A percentile compares a stretch with the other conserved stretches of the same genome.
phyloP scores from a whole-genome alignment of 306 rosid genomes.

The Lathyrus tuberosus region DNA sequence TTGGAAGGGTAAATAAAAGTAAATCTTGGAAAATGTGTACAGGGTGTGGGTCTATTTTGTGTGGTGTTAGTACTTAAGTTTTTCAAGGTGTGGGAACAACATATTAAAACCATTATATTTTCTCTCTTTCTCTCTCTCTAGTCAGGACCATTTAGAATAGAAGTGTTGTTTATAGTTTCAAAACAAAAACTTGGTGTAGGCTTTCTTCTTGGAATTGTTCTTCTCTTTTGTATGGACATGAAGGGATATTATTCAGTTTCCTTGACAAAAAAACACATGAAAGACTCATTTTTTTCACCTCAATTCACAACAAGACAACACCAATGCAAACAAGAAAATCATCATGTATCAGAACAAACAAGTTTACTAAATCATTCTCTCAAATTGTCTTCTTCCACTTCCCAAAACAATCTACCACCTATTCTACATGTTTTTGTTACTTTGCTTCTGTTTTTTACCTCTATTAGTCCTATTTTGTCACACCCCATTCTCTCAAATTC shows the following conservation, averaged over 20 bases:
- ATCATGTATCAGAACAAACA: conserved; percentile 52
- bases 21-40: conserved; percentile 43
- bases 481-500: conserved; percentile 47
- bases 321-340: conserved; percentile 62
- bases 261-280: conserved; percentile 59
- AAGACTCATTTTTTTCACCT: conserved; percentile 45
- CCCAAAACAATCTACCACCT: conserved; percentile 39
- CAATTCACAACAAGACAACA: conserved; percentile 70
- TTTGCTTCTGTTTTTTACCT: conserved; percentile 60
- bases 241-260: conserved; percentile 59
- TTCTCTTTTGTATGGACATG: conserved; percentile 72
- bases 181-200: conserved; percentile 36
- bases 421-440: conserved; percentile 60
- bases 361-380: conserved; percentile 52
- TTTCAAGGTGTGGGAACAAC: conserved; percentile 54
- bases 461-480: conserved; percentile 56
- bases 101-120: conserved; percentile 45
- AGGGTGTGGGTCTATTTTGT: conserved; percentile 47
- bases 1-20: conserved; percentile 35
- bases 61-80: conserved; percentile 43
- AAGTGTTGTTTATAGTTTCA: conserved; percentile 54
- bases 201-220: conserved; percentile 47
- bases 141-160: conserved; percentile 35
- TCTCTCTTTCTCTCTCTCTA: conserved; percentile 33
- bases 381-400: conserved; percentile 51